Percentiles rank a stretch among this genome's conserved stretches.
phyloP scores from a whole-genome alignment of 305 asterid genomes.

The Rubia tinctorum region DNA sequence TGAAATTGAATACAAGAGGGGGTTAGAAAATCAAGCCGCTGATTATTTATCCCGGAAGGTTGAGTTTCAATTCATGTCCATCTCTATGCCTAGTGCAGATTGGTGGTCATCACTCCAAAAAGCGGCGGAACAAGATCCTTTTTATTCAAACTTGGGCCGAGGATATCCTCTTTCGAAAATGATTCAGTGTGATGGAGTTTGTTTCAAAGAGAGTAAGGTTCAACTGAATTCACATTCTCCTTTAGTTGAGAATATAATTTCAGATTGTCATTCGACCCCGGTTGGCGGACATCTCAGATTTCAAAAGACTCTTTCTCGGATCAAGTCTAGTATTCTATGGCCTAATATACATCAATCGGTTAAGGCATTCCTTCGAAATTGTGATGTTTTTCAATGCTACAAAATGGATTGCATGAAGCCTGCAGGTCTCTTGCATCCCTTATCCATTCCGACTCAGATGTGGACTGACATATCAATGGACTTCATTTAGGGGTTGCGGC shows the following conservation, averaged over 20 bases:
- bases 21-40: neutral
- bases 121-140: neutral
- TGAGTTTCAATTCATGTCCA: neutral
- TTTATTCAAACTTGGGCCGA: neutral
- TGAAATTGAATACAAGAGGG: no score
- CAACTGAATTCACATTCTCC: no score
- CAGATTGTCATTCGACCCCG: neutral
- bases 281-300: neutral
- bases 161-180: no score
- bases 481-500: no score
- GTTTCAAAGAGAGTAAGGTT: no score
- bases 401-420: neutral
- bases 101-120: neutral
- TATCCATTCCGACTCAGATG: no score
- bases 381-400: neutral
- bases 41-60: neutral
- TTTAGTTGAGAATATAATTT: no score
- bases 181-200: no score
- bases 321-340: neutral
- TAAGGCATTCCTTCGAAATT: neutral
- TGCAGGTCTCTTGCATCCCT: no score
- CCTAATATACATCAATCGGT: neutral
- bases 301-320: neutral
- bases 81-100: neutral
- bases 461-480: no score